Conservation (phyloP, 805 yeast species). For the Schwanniomyces polymorphus region DNA sequence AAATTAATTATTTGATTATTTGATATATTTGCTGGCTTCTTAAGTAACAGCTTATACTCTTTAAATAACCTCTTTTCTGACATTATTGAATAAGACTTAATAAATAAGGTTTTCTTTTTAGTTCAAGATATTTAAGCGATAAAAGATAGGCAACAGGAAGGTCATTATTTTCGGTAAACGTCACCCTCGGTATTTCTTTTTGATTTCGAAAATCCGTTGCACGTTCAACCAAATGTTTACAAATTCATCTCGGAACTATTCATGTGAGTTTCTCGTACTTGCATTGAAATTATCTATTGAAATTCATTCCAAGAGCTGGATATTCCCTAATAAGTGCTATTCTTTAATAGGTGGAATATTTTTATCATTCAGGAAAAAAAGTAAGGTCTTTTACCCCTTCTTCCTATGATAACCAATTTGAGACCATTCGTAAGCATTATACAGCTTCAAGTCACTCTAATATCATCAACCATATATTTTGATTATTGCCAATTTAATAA, state of each 20-base stretch:
- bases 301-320: too few relatives aligned
- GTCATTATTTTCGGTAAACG: not conserved
- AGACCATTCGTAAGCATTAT: too few relatives aligned
- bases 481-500: too few relatives aligned
- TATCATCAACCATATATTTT: too few relatives aligned
- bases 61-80: slow-evolving; percentile 41
- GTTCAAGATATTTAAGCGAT: not conserved
- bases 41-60: slow-evolving; percentile 34
- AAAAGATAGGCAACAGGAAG: not conserved
- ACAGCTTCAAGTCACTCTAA: too few relatives aligned
- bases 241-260: not conserved
- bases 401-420: too few relatives aligned
- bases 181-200: not conserved
- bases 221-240: not conserved
- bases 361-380: too few relatives aligned
- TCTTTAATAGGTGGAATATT: too few relatives aligned
- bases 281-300: not conserved
- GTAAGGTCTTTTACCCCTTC: too few relatives aligned
- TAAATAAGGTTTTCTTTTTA: not conserved
- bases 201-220: not conserved
- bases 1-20: slow-evolving; percentile 42
- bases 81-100: slow-evolving; percentile 17
- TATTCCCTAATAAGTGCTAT: too few relatives aligned
- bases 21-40: slow-evolving; percentile 22
- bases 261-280: not conserved